Conservation (phyloP, 2,329 filamentous ascomycete genomes). For the Cercospora brassicicola region DNA sequence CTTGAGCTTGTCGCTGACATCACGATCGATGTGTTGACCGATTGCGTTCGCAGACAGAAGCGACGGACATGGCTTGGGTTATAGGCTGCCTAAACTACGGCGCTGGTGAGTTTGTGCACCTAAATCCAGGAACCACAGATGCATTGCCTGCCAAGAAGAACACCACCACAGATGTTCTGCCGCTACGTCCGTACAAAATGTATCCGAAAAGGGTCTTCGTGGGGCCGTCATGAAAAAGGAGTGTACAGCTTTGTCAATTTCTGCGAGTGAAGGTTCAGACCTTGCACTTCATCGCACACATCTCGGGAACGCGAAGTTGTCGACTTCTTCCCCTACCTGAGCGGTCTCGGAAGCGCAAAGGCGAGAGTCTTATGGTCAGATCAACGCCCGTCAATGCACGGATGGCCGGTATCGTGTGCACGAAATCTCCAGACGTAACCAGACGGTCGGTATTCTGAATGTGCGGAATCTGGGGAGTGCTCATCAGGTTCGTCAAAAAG, state of each 20-base stretch:
- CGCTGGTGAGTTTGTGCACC: not conserved
- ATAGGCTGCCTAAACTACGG: conserved; percentile 3
- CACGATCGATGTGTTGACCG: not conserved
- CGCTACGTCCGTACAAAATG: not conserved
- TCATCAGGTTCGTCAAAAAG: not conserved
- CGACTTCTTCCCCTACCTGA: not conserved
- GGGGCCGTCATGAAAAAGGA: not conserved
- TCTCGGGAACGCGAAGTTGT: not conserved
- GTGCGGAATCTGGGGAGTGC: not conserved
- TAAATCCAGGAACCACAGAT: not conserved
- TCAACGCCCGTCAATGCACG: not conserved
- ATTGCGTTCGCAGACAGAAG: not conserved
- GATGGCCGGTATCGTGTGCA: not conserved
- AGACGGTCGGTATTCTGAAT: not conserved
- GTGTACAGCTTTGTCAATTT: not conserved
- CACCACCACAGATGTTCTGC: not conserved
- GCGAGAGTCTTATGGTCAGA: not conserved
- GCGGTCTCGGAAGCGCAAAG: not conserved
- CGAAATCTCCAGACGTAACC: not conserved
- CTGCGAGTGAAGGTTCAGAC: not conserved
- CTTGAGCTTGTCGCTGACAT: not conserved
- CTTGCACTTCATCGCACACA: not conserved
- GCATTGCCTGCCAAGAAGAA: not conserved
- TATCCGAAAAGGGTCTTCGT: not conserved
- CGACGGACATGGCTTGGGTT: conserved; percentile 2